phyloP scores from a whole-genome alignment of 2,329 filamentous ascomycete species.

The Exophiala phaeomuriformis region DNA sequence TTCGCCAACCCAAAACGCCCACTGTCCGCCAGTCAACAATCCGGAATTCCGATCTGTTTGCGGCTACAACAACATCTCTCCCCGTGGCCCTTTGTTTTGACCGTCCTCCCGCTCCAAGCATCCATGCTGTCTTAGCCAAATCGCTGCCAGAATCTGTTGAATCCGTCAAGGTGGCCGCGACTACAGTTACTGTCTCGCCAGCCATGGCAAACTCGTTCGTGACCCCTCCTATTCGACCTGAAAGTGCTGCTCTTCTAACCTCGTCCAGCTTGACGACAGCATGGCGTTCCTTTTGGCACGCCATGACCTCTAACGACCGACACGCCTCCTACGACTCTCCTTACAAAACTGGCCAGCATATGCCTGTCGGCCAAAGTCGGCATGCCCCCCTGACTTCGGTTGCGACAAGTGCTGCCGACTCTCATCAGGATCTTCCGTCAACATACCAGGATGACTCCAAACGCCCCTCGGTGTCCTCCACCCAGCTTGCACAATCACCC shows the following conservation, averaged over 20 bases:
- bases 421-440: constrained; percentile 71
- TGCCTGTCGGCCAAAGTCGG: constrained; percentile 75
- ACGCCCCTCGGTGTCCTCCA: constrained; percentile 46
- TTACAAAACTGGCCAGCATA: constrained; percentile 82
- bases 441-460: constrained; percentile 70
- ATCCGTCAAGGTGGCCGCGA: constrained; percentile 24
- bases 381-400: constrained; percentile 79
- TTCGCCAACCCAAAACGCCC: constrained; percentile 1
- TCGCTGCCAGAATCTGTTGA: neutral
- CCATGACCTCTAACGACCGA: constrained; percentile 71
- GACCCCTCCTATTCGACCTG: neutral
- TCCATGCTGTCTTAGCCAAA: constrained; percentile 16
- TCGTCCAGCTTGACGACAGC: constrained; percentile 35
- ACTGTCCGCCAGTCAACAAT: constrained; percentile 6
- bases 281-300: constrained; percentile 92
- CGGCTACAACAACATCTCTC: constrained; percentile 5
- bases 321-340: constrained; percentile 90
- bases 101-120: constrained; percentile 3
- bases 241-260: constrained; percentile 8
- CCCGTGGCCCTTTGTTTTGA: constrained; percentile 14
- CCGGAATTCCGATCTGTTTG: constrained; percentile 19
- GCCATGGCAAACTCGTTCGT: constrained; percentile 26
- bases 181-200: constrained; percentile 19
- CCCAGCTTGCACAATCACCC: constrained; percentile 50
- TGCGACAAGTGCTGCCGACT: constrained; percentile 77